Evolutionary conservation across 441 rosid species (phyloP).

Genomic region (Lagerstroemia fauriei): DNA sequence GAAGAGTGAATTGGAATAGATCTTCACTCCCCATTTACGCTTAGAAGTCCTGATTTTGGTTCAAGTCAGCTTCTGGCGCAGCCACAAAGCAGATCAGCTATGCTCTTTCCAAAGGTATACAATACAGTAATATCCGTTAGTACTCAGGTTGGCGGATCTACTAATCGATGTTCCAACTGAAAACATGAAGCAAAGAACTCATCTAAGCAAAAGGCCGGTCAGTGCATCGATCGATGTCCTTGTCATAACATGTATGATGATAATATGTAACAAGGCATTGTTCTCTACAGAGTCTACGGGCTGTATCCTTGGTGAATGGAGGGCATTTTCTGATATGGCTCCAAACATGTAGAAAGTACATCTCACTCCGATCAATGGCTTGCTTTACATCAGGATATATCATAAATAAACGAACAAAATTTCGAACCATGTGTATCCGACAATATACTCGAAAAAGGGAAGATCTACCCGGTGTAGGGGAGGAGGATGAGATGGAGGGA

Average conservation of each 20-base stretch:
- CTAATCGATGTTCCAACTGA: too few relatives aligned
- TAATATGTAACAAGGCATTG: background rate
- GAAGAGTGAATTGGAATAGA: background rate
- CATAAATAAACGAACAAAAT: background rate
- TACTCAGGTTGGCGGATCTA: too few relatives aligned
- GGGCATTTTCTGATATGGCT: background rate
- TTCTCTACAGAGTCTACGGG: too few relatives aligned
- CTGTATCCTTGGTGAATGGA: background rate
- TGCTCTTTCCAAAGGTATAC: too few relatives aligned
- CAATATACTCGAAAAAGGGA: too few relatives aligned
- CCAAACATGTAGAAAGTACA: background rate
- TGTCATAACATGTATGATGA: too few relatives aligned
- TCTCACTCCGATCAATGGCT: too few relatives aligned
- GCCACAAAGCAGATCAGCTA: background rate
- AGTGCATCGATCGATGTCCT: too few relatives aligned
- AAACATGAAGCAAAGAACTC: too few relatives aligned
- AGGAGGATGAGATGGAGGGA: background rate
- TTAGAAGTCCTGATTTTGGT: background rate
- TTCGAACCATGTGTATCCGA: background rate
- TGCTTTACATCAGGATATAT: background rate
- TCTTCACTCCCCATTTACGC: too few relatives aligned
- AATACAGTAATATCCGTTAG: too few relatives aligned
- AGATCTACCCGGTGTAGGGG: background rate
- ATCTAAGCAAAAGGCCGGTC: too few relatives aligned
- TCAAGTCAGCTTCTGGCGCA: background rate